Percentiles rank a stretch among this genome's conserved stretches.
Evolutionary conservation across 768 basidiomycete species (phyloP).

Genomic region (Lactarius hengduanensis): DNA sequence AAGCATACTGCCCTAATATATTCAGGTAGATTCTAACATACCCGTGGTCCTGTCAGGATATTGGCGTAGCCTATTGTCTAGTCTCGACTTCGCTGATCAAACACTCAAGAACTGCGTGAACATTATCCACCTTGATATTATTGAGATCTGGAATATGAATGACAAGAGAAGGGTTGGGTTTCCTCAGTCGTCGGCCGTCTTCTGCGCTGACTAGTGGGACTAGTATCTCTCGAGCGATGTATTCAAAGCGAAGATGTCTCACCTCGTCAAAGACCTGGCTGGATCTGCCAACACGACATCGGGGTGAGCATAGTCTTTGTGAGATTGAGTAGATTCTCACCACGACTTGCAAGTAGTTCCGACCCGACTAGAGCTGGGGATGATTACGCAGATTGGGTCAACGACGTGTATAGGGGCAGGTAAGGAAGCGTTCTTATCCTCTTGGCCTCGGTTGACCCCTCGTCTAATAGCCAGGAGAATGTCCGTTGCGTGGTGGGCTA

Average conservation of each 20-base stretch:
- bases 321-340: not conserved
- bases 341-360: not conserved
- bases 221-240: conserved; percentile 9
- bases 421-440: not conserved
- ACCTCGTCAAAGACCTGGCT: conserved; percentile 8
- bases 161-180: conserved; percentile 4
- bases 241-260: conserved; percentile 7
- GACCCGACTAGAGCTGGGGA: too few species aligned
- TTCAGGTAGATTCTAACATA: not conserved
- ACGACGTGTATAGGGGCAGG: not conserved
- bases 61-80: conserved; percentile 10
- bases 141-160: conserved; percentile 11
- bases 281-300: too few species aligned
- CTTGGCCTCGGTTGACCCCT: not conserved
- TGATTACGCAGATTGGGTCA: not conserved
- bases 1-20: not conserved
- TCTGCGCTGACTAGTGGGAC: not conserved
- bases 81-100: not conserved
- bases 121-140: conserved; percentile 11
- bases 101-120: not conserved
- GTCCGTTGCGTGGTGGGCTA: conserved; percentile 12
- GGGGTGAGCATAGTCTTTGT: not conserved
- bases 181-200: not conserved
- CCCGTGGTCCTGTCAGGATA: conserved; percentile 1
- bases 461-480: conserved; percentile 8